Base-by-base conservation (phyloP, 129 eudicot species). In the Centaurea solstitialis region DNA sequence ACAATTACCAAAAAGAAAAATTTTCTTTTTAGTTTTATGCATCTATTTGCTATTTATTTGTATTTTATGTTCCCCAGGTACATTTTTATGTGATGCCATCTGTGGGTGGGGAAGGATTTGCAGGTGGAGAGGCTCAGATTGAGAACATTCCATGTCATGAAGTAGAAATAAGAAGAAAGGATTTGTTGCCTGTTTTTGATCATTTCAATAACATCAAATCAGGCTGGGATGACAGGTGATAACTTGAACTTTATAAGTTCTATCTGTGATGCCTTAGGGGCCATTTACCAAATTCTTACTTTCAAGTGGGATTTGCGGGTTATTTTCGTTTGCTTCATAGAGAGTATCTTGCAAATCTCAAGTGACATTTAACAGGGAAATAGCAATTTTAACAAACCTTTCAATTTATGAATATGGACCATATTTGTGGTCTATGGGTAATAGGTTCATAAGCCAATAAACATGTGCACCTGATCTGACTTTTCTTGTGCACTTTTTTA, bases 171-270 rank as follows among this genome's bases (percentile, higher is more conserved):
- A 86, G 83, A 79, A 80, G 84, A 77, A 83, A 83, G 75, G 92
- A 88, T 77, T 70, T 88, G 71, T 74, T 88, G 61, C 92, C 92
- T 64, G 89, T 86, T 86, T 83, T 76, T 81, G 87, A 86, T 22
- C 84, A 83, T 77, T 86, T 84, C 85, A 84, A 81, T 69, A 81
- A 76, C 86, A 73, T 83, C 78, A 87, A 79, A 71, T 79, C 93
- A 77, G 89, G 71, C 80, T 87, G 83, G 90, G 86, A 68, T 59
- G 89, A 85, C 88, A 85, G 97, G 96, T 91, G 28, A 88, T 70
- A 76, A 79, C 62, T 41, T 68, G 0, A 37, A 71, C 70, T 26
- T 20, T 53, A 64, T 66, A 59, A 18, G 72, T 35, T 11, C 26
- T 70, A 20, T 47, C 53, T 68, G 43, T 66, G 76, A 67, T 15